Evolutionary conservation across 805 yeast species (phyloP), one percentile per base, ranked within the genome.

Genomic region (Yamadazyma kitorensis): DNA sequence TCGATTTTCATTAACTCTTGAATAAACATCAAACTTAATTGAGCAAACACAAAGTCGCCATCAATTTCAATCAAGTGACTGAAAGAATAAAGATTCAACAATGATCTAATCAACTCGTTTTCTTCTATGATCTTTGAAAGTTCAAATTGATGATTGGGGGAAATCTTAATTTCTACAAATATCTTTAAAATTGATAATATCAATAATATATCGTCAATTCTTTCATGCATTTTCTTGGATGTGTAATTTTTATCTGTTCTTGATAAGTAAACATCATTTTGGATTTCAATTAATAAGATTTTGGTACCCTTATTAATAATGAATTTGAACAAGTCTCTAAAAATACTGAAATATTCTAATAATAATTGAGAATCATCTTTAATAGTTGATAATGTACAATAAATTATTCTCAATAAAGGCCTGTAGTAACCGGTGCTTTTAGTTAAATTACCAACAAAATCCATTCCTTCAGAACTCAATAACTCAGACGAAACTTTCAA

Each of bases 31-130:
- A 89, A 61, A 7, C 87, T 64, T 25, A 86, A 55, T 43, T 85
- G 89, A 0, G 93, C 91, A 49, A 83, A 76, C 0, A 81, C 62
- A 15, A 80, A 80, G 29, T 83, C 89, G 28, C 71, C 76, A 37
- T 78, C 72, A 5, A 79, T 64, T 42, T 72, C 76, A 24, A 80
- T 59, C 22, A 74, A 56, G 45, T 83, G 85, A 0, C 93, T 74
- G 36, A 78, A 74, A 0, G 93, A 73, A 54, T 80, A 87, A 9
- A 85, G 60, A 34, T 78, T 76, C 45, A 84, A 54, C 11, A 85
- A 65, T 0, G 84, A 68, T 33, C 77, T 72, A 15, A 83, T 66
- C 0, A 87, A 73, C 2, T 82, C 87, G 15, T 73, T 65, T 11
- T 73, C 78, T 20, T 68, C 66, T 40, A 86, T 62, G 0, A 73